Evolutionary conservation across 139 green algal species (phyloP).

Genomic region (Picochlorum sp.): DNA sequence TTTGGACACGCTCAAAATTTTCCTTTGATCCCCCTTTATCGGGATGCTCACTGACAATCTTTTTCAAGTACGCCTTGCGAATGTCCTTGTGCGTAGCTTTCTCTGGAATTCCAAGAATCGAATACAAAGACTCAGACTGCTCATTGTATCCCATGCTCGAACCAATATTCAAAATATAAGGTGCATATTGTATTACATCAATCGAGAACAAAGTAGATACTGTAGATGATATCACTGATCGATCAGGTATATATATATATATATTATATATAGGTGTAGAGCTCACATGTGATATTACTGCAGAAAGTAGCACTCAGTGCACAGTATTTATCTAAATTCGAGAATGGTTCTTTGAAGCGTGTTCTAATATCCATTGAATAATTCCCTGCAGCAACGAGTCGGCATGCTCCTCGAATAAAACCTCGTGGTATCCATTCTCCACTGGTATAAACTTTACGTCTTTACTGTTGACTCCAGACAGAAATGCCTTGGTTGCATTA

Average conservation of each 20-base stretch:
- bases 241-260: no score
- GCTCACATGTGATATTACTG: no score
- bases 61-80: slow-evolving; percentile 7
- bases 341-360: no score
- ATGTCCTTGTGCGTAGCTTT: not conserved
- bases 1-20: slow-evolving; percentile 5
- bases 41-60: slow-evolving; percentile 8
- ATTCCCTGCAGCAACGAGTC: not conserved
- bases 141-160: not conserved
- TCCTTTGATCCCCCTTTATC: slow-evolving; percentile 17
- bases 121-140: slow-evolving; percentile 1
- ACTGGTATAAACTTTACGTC: slow-evolving; percentile 13
- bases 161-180: not conserved
- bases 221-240: no score
- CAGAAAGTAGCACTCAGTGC: no score
- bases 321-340: no score
- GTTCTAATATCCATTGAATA: not conserved
- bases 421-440: slow-evolving; percentile 34
- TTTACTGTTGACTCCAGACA: not conserved
- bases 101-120: not conserved
- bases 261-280: no score
- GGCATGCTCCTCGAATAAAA: slow-evolving; percentile 17
- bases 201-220: no score
- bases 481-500: slow-evolving; percentile 3
- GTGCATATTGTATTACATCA: not conserved